phyloP scores from a whole-genome alignment of 1,284 basidiomycete genomes.

The Moesziomyces parantarcticus region DNA sequence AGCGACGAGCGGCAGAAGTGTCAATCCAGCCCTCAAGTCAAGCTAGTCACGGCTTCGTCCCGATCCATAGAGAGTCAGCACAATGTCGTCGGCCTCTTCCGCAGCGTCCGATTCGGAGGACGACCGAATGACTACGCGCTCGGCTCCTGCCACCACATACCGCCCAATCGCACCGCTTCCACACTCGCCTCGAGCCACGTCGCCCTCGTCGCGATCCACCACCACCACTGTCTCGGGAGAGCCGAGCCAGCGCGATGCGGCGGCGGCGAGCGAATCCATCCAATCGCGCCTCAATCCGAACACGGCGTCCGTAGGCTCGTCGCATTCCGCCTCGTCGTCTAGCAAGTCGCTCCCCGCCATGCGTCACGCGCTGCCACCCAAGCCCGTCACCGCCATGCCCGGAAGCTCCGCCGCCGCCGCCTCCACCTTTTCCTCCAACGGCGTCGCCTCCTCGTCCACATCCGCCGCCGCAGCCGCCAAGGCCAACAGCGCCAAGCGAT shows the following conservation, averaged over 20 bases:
- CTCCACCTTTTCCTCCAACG: constrained; percentile 6
- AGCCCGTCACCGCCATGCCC: constrained; percentile 44
- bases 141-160: constrained; percentile 50
- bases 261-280: constrained; percentile 6
- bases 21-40: too few species aligned
- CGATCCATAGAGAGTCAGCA: not conserved
- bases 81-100: constrained; percentile 44
- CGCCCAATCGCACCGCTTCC: constrained; percentile 49
- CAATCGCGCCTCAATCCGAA: constrained; percentile 12
- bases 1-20: too few species aligned
- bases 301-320: constrained; percentile 11
- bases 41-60: too few species aligned
- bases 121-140: constrained; percentile 47
- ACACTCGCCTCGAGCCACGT: constrained; percentile 33
- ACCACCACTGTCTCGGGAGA: constrained; percentile 14
- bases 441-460: constrained; percentile 8
- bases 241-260: not conserved
- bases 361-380: constrained; percentile 56
- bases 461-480: constrained; percentile 33
- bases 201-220: constrained; percentile 27
- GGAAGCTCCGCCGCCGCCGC: constrained; percentile 10
- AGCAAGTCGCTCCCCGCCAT: constrained; percentile 24
- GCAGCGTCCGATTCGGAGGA: constrained; percentile 43
- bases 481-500: constrained; percentile 53
- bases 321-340: constrained; percentile 19